Percentiles rank a stretch among this genome's conserved stretches.
Conservation (phyloP, 2,329 filamentous ascomycete genomes). For the Trichophaea hybrida region DNA sequence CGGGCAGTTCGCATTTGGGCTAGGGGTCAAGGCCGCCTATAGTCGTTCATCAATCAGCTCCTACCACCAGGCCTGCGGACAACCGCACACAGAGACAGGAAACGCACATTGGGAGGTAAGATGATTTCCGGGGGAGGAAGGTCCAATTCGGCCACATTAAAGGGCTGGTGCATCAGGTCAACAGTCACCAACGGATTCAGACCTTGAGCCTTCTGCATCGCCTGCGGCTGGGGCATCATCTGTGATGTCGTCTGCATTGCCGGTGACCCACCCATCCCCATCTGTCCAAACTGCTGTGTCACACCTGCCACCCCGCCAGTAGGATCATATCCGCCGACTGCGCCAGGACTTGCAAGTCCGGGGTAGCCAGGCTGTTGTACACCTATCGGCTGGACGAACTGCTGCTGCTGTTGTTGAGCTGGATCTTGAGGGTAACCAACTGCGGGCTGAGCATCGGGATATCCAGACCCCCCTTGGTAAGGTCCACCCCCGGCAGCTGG, state of each 20-base stretch:
- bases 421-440: conserved; percentile 34
- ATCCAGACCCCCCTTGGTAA: conserved; percentile 34
- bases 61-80: conserved; percentile 29
- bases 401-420: conserved; percentile 34
- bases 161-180: conserved; percentile 80
- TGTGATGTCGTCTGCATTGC: conserved; percentile 20
- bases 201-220: conserved; percentile 29
- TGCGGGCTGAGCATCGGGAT: conserved; percentile 24
- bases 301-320: conserved; percentile 45
- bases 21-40: conserved; percentile 47
- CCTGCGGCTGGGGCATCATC: conserved; percentile 34
- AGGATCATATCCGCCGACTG: conserved; percentile 46
- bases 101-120: conserved; percentile 75
- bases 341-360: conserved; percentile 36
- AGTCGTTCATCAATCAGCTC: conserved; percentile 2
- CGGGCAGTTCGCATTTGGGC: conserved; percentile 78
- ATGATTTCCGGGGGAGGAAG: conserved; percentile 81
- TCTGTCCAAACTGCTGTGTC: conserved; percentile 67
- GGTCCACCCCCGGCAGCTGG: conserved; percentile 34
- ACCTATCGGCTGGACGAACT: conserved; percentile 31
- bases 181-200: conserved; percentile 86
- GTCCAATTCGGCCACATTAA: conserved; percentile 86
- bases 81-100: not conserved
- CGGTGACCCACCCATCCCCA: conserved; percentile 50
- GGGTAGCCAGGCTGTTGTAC: conserved; percentile 27